Conservation (phyloP, 805 yeast genomes). For the Schwanniomyces sp. region DNA sequence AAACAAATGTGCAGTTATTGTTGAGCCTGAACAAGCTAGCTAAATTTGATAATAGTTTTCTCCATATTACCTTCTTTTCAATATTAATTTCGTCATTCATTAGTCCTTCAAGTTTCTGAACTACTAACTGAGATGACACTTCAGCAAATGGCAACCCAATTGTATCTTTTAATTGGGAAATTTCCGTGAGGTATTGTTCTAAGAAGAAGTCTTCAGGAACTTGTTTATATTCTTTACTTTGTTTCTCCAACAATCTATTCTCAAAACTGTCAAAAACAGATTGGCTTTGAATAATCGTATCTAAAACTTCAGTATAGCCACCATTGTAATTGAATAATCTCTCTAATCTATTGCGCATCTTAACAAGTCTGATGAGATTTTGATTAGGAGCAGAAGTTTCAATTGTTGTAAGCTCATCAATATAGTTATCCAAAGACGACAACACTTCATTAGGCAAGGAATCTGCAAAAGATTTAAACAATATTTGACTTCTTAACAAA, state of each 20-base stretch:
- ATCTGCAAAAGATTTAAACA: constrained; percentile 7
- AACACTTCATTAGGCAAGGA: constrained; percentile 12
- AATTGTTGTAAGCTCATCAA: constrained; percentile 9
- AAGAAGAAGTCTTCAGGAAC: constrained; percentile 32
- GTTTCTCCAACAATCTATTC: constrained; percentile 1
- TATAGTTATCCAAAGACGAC: constrained; percentile 12
- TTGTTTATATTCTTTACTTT: constrained; percentile 19
- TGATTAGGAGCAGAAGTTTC: not conserved
- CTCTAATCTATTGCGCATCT: constrained; percentile 14
- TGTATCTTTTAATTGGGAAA: constrained; percentile 19
- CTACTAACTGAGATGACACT: constrained; percentile 9
- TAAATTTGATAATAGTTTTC: constrained; percentile 31
- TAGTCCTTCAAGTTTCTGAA: constrained; percentile 15
- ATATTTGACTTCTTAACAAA: constrained; percentile 17
- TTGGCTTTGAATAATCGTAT: constrained; percentile 53
- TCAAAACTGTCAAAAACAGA: constrained; percentile 46
- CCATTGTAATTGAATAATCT: constrained; percentile 50
- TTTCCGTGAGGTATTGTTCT: constrained; percentile 33
- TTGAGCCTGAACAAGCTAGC: constrained; percentile 31
- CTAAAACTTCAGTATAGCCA: constrained; percentile 58
- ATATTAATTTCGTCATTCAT: constrained; percentile 11
- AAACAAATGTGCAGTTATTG: constrained; percentile 27
- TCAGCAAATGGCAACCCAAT: constrained; percentile 18
- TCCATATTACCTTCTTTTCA: constrained; percentile 19
- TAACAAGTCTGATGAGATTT: constrained; percentile 13